Evolutionary conservation across 805 yeast genomes (phyloP), one percentile per base, ranked within the genome.

Genomic region (Suhomyces sp.): DNA sequence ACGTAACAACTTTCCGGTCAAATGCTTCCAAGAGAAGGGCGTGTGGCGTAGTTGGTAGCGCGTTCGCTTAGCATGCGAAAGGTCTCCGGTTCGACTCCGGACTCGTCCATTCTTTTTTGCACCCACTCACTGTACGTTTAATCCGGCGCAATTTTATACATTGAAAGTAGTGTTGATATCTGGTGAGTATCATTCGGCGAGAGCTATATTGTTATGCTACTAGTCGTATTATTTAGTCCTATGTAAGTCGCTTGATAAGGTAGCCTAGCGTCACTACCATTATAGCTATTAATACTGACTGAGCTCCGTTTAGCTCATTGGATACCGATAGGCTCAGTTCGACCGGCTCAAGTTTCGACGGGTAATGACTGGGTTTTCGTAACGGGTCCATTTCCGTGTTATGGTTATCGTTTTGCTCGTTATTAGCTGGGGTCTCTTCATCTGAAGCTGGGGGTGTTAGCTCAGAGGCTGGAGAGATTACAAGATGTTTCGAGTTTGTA

Each of bases 1-100:
- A n/a, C n/a, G n/a, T n/a, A n/a, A n/a, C n/a, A n/a, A n/a, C n/a
- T n/a, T n/a, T n/a, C n/a, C n/a, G n/a, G n/a, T n/a, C n/a, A n/a
- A n/a, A n/a, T n/a, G n/a, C n/a, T n/a, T n/a, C n/a, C n/a, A n/a
- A n/a, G n/a, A n/a, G n/a, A n/a, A n/a, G n/a, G n/a, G 76, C 75
- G 76, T 72, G 75, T 72, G 77, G 77, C 77, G 77, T 67, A 72
- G 76, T 71, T 72, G 76, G 76, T 72, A 72, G 76, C 76, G 76
- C 76, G 76, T 70, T 71, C 76, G 67, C 76, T 72, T 71, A 69
- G 76, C 75, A 71, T 72, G 77, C 69, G 76, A 71, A 72, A 72
- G 76, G 76, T 72, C 77, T 70, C 74, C 70, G 75, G 76, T 72
- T 68, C 73, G 72, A 68, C 67, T 68, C 72, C 69, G 65, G 69